Base-by-base conservation (phyloP, 2,329 filamentous ascomycete species). In the Xylariaceae sp. region DNA sequence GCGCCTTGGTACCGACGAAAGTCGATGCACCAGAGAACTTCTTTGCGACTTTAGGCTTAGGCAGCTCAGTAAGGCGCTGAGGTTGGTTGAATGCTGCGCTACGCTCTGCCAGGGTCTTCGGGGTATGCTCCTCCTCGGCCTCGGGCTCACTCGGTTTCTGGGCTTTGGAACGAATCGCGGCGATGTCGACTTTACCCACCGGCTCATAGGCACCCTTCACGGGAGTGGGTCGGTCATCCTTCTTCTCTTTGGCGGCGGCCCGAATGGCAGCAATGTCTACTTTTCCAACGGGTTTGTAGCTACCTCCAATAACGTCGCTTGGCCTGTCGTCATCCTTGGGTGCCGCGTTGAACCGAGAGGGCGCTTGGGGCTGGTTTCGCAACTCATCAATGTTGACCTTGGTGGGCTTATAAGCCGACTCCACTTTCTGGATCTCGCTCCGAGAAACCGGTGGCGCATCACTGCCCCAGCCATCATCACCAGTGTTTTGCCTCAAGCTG, bases 171-270 rank as follows among this genome's bases (percentile, higher is more conserved):
- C 90, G 86, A 70, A 99, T 97, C 18, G 93, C 92, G 49, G 90
- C 90, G 74, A 99, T 97, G 68, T 99, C 94, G 8, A 99, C 93
- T 76, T 97, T 97, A 51, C 94, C 94, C 17, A 97, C 81, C 1
- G 94, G 94, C 74, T 97, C 89, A 71, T 99, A 99, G 23, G 92
- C 84, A 48, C 94, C 94, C 76, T 96, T 97, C 17, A 97, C 90
- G 4, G 86, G 83, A 1, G 88, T 84, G 2, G 94, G 94, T 57
- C 92, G 82, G 66, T 96, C 89, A 70, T 97, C 91, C 51, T 82
- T 82, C 74, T 73, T 80, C 68, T 79, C 87, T 78, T 80, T 87
- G 71, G 76, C 92, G 78, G 82, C 90, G 72, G 80, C 87, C 64
- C 94, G 86, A 66, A 99, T 88, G 44, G 91, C 92, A 23, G 88